phyloP scores from a whole-genome alignment of 75 land plant species.

The Azolla pinnata region DNA sequence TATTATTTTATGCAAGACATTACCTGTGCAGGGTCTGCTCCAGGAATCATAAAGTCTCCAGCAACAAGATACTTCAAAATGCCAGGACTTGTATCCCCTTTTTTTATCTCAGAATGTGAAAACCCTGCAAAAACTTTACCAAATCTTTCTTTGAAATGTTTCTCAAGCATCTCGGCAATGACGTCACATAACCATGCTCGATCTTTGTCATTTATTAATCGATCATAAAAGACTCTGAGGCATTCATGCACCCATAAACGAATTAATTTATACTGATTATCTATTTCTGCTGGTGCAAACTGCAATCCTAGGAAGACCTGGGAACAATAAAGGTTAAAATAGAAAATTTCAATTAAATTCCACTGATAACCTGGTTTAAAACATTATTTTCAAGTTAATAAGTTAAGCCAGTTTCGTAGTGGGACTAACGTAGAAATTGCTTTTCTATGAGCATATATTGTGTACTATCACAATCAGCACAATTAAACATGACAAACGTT shows the following conservation, averaged over 20 bases:
- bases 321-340: neutral
- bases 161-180: constrained; percentile 25
- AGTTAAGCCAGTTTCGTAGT: neutral
- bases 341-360: neutral
- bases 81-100: constrained; percentile 21
- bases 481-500: no score
- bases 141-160: constrained; percentile 33
- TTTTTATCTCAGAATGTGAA: constrained; percentile 29
- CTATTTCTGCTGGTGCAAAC: constrained; percentile 21
- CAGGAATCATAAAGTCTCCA: constrained; percentile 39
- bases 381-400: no score
- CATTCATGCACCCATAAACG: constrained; percentile 26
- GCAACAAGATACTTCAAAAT: constrained; percentile 27
- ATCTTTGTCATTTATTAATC: constrained; percentile 24
- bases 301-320: constrained; percentile 25
- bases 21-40: constrained; percentile 29
- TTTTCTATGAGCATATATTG: no score
- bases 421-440: no score
- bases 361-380: no score
- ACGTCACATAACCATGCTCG: constrained; percentile 25
- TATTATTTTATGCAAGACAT: neutral
- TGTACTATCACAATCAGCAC: no score
- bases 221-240: constrained; percentile 24
- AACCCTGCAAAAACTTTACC: constrained; percentile 28
- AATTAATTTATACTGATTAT: constrained; percentile 18